A percentile compares a stretch with the other conserved stretches of the same genome.
Evolutionary conservation across 73 alveolate genomes (phyloP).

Genomic region (Tetrahymena thermophila): DNA sequence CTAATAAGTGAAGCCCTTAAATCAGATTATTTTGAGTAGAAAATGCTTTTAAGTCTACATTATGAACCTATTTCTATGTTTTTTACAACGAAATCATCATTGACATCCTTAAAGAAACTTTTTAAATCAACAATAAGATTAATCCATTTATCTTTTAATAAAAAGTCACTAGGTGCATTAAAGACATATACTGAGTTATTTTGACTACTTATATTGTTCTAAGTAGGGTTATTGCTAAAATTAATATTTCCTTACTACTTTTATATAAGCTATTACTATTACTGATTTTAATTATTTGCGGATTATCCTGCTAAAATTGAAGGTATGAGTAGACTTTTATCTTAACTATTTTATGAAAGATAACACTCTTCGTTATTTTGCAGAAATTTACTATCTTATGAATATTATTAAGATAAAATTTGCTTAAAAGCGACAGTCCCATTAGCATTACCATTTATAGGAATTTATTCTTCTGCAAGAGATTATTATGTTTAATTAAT

Average conservation of each 20-base stretch:
- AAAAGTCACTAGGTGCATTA: not conserved
- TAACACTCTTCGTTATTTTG: not conserved
- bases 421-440: not conserved
- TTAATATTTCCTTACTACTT: not conserved
- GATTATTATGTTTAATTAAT: not conserved
- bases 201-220: not conserved
- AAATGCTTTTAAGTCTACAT: not conserved
- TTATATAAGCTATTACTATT: not conserved
- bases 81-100: not conserved
- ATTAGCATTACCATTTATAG: not conserved
- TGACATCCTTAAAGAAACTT: not conserved
- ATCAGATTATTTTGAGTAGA: not conserved
- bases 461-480: not conserved
- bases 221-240: not conserved
- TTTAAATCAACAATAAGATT: not conserved
- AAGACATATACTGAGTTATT: not conserved
- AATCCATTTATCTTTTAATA: not conserved
- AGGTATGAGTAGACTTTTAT: not conserved
- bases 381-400: not conserved
- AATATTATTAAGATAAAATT: not conserved
- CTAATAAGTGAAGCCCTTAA: not conserved
- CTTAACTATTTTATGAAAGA: not conserved
- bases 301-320: not conserved
- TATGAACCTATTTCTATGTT: not conserved
- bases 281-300: not conserved